These are phyloP conservation scores for Xylariaceae sp. DNA, from an alignment of 2,329 filamentous ascomycete species.

Conservation along the genomic window DNA sequence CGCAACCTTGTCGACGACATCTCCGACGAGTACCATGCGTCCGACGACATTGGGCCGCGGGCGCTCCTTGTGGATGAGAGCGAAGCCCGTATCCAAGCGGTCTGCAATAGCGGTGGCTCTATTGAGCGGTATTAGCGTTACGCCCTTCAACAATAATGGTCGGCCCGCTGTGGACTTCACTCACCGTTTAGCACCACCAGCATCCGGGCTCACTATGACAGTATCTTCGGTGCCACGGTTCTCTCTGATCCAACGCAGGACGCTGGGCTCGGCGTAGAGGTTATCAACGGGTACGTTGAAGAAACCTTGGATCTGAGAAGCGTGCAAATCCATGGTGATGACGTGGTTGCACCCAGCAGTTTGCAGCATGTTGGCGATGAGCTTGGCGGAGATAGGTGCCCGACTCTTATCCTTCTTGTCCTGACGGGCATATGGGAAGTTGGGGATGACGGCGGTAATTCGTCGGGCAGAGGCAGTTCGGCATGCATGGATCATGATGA, in stretches of 20 bases:
- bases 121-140: conserved; percentile 21
- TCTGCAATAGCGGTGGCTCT: conserved; percentile 92
- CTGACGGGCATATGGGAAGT: conserved; percentile 95
- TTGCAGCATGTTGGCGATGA: conserved; percentile 97
- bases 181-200: conserved; percentile 88
- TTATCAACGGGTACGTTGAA: conserved; percentile 83
- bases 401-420: conserved; percentile 96
- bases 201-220: conserved; percentile 94
- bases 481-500: conserved; percentile 98
- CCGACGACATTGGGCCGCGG: conserved; percentile 85
- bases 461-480: conserved; percentile 73
- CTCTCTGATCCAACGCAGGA: conserved; percentile 88
- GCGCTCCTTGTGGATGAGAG: conserved; percentile 95
- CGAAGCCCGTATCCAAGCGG: conserved; percentile 87
- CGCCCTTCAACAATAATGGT: background rate
- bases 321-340: conserved; percentile 96
- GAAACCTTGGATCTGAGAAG: conserved; percentile 93
- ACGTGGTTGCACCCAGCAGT: conserved; percentile 92
- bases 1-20: conserved; percentile 87
- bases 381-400: conserved; percentile 93
- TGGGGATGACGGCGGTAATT: conserved; percentile 94
- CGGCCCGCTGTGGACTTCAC: conserved; percentile 29
- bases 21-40: conserved; percentile 94
- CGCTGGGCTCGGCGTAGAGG: conserved; percentile 92
- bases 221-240: conserved; percentile 82